Base-by-base conservation (phyloP, 352 stramenopile genomes). In the Phytophthora idaei region DNA sequence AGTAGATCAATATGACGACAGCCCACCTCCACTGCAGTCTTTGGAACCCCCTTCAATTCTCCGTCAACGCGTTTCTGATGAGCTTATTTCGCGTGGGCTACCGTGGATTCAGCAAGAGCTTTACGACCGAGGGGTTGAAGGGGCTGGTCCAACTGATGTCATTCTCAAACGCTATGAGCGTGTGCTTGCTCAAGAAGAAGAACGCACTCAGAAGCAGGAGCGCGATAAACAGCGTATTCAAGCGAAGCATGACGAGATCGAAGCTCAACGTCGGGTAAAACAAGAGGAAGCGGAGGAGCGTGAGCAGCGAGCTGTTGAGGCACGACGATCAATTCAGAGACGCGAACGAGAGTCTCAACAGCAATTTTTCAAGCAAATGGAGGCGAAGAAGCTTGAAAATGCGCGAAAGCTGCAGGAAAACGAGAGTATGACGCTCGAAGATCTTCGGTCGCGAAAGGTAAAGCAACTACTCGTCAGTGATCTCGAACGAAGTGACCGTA, bases 71-170 rank as follows among this genome's bases (percentile, higher is more conserved):
- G 79, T 88, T 2, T 53, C 32, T 5, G 59, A 74, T 8, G 29
- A 86, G 4, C 50, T 90, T 11, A 48, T 29, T 8, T 64, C 63
- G 11, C 60, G 78, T 4, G 85, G 87, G 0, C 65, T 93, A 34
- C 78, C 89, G 48, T 91, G 85, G 74, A 84, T 94, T 47, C 87
- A 92, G 37, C 87, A 94, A 63, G 87, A 94, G 55, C 77, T 94
- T 8, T 90, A 89, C 53, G 85, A 94, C 44, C 83, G 85, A 8
- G 80, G 79, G 1, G 55, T 91, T 25, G 85, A 94, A 46, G 80
- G 85, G 0, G 77, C 77, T 25, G 85, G 87, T 17, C 53, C 63
- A 0, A 80, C 72, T 0, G 62, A 73, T 8, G 32, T 55, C 17
- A 87, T 94, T 52, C 57, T 93, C 14, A 21, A 73, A 41, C 58